Evolutionary conservation across 2,329 filamentous ascomycete species (phyloP), one percentile per base, ranked within the genome.

Genomic region (Fusarium poae): DNA sequence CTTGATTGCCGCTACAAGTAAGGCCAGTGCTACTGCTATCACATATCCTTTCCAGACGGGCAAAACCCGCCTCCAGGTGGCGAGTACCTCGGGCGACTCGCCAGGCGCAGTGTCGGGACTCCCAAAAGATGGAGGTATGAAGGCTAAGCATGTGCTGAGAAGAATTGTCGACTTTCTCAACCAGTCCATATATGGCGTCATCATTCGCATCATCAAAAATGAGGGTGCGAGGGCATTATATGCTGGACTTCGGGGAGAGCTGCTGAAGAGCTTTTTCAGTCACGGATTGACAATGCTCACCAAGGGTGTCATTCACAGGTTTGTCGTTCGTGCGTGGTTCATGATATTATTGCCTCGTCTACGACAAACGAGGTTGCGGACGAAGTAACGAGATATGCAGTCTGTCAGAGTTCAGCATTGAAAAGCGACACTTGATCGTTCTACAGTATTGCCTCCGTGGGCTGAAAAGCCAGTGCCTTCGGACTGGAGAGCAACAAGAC

Each of bases 401-500:
- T 48, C 21, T 32, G 16, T 50, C n/a, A 40, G 60, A n/a, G 15
- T 16, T 34, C 73, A 96, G 76, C 92, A 95, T 77, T 97, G 92
- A 78, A 97, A 97, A 1, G 90, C 91, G 20, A 97, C 89, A 1
- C 92, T 91, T 5, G 86, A 82, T 77, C 90, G 96, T 79, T 92
- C 91, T 18, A 97, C 93, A 72, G 92, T 87, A 75, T 91, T 97
- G 52, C 88, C 87, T 4, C 96, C 95, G n/a, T 91, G 90, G 6
- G 93, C 92, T 6, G 95, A 94, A 79, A 97, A 98, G 0, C 95
- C 95, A 0, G 95, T 98, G 1, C 95, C 95, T 73, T 97, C 95
- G 35, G 91, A 92, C 70, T 88, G 89, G 49, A 98, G 86, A 75
- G 92, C 88, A 5, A 97, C 90, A 34, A 97, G 76, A 0, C 94